Conservation (phyloP, 352 stramenopile species). For the Globisporangium nunn region DNA sequence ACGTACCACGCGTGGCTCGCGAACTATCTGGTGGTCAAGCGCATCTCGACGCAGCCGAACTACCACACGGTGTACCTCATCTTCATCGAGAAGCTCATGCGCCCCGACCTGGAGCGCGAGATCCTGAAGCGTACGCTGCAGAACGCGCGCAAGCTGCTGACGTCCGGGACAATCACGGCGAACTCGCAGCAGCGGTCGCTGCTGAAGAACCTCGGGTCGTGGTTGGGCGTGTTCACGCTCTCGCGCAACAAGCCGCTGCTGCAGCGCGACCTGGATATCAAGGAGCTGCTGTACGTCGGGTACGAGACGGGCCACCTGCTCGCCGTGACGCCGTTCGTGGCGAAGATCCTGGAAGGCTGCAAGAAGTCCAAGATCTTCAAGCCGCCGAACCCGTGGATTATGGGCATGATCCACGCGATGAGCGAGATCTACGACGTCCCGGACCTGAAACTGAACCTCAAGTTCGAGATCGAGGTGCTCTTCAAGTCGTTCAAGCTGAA, state of each 20-base stretch:
- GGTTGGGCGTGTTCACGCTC: slow-evolving; percentile 97
- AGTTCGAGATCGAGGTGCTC: slow-evolving; percentile 97
- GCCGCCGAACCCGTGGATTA: slow-evolving; percentile 98
- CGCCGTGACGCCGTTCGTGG: slow-evolving; percentile 96
- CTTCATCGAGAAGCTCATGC: slow-evolving; percentile 96
- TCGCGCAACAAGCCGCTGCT: slow-evolving; percentile 96
- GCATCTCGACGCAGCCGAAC: slow-evolving; percentile 98
- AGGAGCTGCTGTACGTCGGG: slow-evolving; percentile 96
- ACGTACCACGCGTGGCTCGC: slow-evolving; percentile 96
- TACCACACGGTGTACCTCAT: slow-evolving; percentile 97
- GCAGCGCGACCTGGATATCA: slow-evolving; percentile 97
- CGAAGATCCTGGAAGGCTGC: slow-evolving; percentile 97
- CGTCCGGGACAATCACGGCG: slow-evolving; percentile 97
- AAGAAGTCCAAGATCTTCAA: slow-evolving; percentile 98
- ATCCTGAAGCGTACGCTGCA: slow-evolving; percentile 94
- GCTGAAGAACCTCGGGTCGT: slow-evolving; percentile 98
- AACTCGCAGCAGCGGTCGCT: slow-evolving; percentile 96
- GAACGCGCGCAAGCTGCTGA: slow-evolving; percentile 94
- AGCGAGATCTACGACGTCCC: slow-evolving; percentile 97
- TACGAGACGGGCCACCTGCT: slow-evolving; percentile 96
- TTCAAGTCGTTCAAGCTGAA: slow-evolving; percentile 98
- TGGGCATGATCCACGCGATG: slow-evolving; percentile 98
- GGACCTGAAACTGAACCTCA: slow-evolving; percentile 99
- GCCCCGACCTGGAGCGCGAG: slow-evolving; percentile 88
- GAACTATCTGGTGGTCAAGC: slow-evolving; percentile 98